Evolutionary conservation across 805 yeast genomes (phyloP), one percentile per base, ranked within the genome.

Genomic region (Naumovozyma baii): DNA sequence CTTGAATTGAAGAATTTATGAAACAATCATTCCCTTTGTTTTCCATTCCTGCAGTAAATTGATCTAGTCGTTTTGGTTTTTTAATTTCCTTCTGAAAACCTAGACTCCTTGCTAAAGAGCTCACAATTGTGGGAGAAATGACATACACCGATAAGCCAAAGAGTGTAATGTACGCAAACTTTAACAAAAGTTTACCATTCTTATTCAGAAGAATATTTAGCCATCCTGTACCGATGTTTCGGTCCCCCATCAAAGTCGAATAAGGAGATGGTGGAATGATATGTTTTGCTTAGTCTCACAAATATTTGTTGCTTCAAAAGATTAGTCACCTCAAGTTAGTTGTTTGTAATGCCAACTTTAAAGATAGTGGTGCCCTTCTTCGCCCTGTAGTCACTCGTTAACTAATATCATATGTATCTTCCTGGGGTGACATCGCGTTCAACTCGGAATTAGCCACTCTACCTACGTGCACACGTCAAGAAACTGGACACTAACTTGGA

Each of bases 1-100:
- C 92, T 58, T 90, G 98, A 15, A 92, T 54, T 1, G 88, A 78
- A 5, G 94, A 75, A 54, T 92, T 90, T 44, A 95, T 95, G 64
- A 85, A 90, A 59, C 98, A 90, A 57, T 87, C 96, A 48, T 85
- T 84, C 43, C 88, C 73, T 46, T 79, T 68, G 59, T 90, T 92
- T 48, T 79, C 70, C 34, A 90, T 65, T 2, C 96, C 96, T 0
- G 92, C 85, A 9, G 95, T 81, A 52, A 75, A 67, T 47, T 73
- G 79, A 48, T 82, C 90, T 5, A 81, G 78, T 54, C 92, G 65
- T 40, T 70, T 73, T 7, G 31, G 15, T 9, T 13, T 14, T n/a
- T 29, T 29, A 5, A 14, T 9, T 12, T 13, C 31, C 31, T 29
- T 29, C 5, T 29, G 14, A 8, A 29, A n/a, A 29, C 31, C 31